Base-by-base conservation (phyloP, 202 grass and related monocot species). In the Setaria italica region DNA sequence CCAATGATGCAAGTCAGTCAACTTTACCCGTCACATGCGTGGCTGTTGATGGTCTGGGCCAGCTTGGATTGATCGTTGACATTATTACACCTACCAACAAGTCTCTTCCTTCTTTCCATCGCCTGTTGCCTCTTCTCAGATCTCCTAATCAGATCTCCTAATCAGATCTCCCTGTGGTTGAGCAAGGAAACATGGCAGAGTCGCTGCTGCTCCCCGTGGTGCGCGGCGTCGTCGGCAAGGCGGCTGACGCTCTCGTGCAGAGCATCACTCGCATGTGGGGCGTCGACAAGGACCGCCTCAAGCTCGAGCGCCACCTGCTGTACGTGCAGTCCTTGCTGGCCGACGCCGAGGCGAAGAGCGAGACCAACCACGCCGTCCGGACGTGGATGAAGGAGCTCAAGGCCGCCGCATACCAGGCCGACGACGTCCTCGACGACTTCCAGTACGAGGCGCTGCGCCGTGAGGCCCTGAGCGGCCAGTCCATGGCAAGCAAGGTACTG, bases 351-450 rank as follows among this genome's bases (percentile, higher is more conserved):
- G 4, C 2, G 19, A 87, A 62, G 39, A 48, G 79, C n/a, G 62
- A 60, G 33, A 53, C 30, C 4, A 32, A 20, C 20, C 32, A 4
- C 0, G 51, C 13, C 9, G 0, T 82, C 4, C 6, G 11, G 78
- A 16, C 1, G 17, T 82, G 85, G 85, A 75, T 87, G 62, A 81
- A 76, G 59, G 79, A 32, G 0, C 51, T 82, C 30, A 70, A 11
- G 32, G 19, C 62, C 13, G 62, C 7, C 0, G 86, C 80, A 20
- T 70, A 77, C 43, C 20, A 77, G 42, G 86, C 80, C 20, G 79
- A 71, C 14, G 71, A 82, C 2, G 49, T 82, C 62, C 85, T 87
- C 29, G 85, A 77, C n/a, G 20, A 32, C 39, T 70, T 87, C n/a
- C 69, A 19, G 29, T 65, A 74, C 1, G 86, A 88, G 66, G 86